Evolutionary conservation across 2,329 filamentous ascomycete genomes (phyloP).

Genomic region (Dactylellina haptotyla): DNA sequence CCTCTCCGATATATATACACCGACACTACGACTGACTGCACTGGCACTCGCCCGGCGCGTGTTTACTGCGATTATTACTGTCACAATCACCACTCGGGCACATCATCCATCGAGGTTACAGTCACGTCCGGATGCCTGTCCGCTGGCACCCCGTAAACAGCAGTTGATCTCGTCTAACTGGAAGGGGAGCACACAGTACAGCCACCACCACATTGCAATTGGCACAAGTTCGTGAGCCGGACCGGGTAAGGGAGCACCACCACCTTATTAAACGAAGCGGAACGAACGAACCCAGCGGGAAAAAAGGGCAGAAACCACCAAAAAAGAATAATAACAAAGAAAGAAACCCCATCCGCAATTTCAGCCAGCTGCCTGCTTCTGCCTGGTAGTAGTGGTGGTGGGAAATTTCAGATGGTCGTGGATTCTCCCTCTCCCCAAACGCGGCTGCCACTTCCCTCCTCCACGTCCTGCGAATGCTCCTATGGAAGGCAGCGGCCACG

Average conservation of each 20-base stretch:
- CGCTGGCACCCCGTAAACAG: background rate
- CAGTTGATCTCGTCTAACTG: slow-evolving; percentile 1
- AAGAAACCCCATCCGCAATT: slow-evolving; percentile 12
- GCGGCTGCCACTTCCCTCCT: slow-evolving; percentile 24
- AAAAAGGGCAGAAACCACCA: too few species aligned
- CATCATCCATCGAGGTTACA: background rate
- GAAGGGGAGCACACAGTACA: slow-evolving; percentile 2
- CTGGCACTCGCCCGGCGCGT: background rate
- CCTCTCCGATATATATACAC: too few species aligned
- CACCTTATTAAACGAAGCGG: background rate
- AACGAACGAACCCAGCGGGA: too few species aligned
- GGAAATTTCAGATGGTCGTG: slow-evolving; percentile 12
- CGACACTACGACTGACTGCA: too few species aligned
- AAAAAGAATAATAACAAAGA: slow-evolving; percentile 6
- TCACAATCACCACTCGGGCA: background rate
- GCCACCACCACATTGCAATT: background rate
- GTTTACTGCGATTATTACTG: background rate
- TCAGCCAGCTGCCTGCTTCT: slow-evolving; percentile 16
- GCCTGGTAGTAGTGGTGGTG: background rate
- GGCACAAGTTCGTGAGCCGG: slow-evolving; percentile 15
- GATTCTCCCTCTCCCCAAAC: slow-evolving; percentile 22
- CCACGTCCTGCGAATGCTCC: slow-evolving; percentile 45
- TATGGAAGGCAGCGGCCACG: slow-evolving; percentile 54
- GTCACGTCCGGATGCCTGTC: background rate
- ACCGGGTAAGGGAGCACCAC: slow-evolving; percentile 31